Evolutionary conservation across 106 monocot species (phyloP), one percentile per base, ranked within the genome.

Genomic region (Platanthera zijinensis): DNA sequence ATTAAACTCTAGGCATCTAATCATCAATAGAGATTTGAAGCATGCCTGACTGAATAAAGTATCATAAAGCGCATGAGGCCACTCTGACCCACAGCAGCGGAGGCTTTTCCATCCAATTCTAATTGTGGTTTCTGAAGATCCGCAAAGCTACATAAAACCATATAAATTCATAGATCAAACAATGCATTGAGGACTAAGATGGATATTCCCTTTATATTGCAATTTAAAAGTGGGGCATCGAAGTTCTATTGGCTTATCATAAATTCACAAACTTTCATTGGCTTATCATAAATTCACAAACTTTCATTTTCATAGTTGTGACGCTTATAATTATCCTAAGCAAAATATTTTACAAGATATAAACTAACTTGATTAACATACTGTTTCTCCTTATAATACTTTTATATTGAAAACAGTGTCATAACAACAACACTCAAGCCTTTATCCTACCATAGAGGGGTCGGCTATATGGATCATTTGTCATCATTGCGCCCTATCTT

Each of bases 51-150:
- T 78, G 75, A 90, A 90, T 53, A 87, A 79, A 22, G 82, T 80
- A 83, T 90, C 90, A 73, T 90, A 90, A 14, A 91, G 76, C 49
- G 88, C 83, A 91, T 91, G 15, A 91, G 91, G 73, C 88, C 87
- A 83, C 88, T 84, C 77, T 91, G 91, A 19, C 91, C 91, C 50
- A 88, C 91, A 69, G 91, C 87, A 63, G 91, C 91, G 80, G 86
- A 91, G 52, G 88, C 77, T 80, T 91, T 91, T 74, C 91, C 91
- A 84, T 88, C 88, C 48, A 86, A 72, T 71, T 91, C 91, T 57
- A 78, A 5, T 74, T 88, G 88, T 52, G 88, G 91, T 48, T 86
- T 91, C 52, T 91, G 88, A 25, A 91, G 80, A 81, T 91, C 90
- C 62, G 91, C 91, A 86, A 91, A 91, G 67, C 87, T 90, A 74